Evolutionary conservation across 257 asterid species (phyloP), one percentile per base, ranked within the genome.

Genomic region (Fraxinus excelsior): DNA sequence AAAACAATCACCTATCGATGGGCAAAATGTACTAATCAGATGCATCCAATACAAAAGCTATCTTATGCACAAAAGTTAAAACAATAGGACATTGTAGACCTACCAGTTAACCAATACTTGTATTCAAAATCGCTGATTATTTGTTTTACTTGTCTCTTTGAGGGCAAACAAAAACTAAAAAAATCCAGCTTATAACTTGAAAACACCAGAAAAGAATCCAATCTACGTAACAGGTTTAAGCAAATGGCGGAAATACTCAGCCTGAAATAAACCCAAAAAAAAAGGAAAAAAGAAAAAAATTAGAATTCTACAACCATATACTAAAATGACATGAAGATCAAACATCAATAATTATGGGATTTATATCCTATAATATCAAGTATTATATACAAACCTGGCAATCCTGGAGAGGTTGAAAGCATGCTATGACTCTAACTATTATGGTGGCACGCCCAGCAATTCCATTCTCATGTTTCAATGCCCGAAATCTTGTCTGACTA

Each of bases 351-450:
- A 1, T 25, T 2, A 9, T 26, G 35, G 58, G 26, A 68, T 49
- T 70, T 71, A 21, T n/a, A 74, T 37, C 46, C n/a, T 12, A 29
- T 28, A 80, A 25, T 37, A 46, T 2, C 19, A 16, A 70, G 44
- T 32, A 26, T 46, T 16, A 29, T 26, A 1, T 0, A 70, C 94
- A 31, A 42, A 94, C 99, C 99, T 95, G 99, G 85, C 99, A 95
- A 87, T 91, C 99, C 84, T 93, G 96, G 76, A 94, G 97, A 77
- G 97, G 97, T 90, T 92, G 99, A 85, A 95, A 93, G 91, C 99
- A 95, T 73, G 96, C 99, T 85, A 95, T 91, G 21, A 95, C 94
- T 89, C 94, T 95, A 93, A 95, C 96, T 75, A 91, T 87, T 58
- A 95, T 90, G 90, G 98, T 91, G 87, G 97, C 87, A 87, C 81